Evolutionary conservation across 2,329 filamentous ascomycete species (phyloP).

Genomic region (Pseudopyrenochaeta lycopersici): DNA sequence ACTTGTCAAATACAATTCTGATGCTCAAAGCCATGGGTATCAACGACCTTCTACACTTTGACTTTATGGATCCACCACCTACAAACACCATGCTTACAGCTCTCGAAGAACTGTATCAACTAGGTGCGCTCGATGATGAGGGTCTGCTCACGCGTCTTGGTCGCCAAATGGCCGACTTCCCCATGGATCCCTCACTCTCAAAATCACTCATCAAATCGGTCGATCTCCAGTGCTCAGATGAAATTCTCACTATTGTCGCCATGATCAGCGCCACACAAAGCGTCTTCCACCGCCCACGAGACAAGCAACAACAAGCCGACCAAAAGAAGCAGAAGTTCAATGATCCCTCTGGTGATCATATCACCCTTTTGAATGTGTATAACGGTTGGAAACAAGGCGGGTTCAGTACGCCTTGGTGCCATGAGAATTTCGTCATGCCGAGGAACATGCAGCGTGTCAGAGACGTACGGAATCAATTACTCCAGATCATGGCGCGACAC

Average conservation of each 20-base stretch:
- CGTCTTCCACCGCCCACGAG: conserved; percentile 94
- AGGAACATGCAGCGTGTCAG: conserved; percentile 87
- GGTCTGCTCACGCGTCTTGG: conserved; percentile 90
- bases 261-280: conserved; percentile 76
- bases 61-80: conserved; percentile 98
- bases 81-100: conserved; percentile 98
- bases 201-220: conserved; percentile 91
- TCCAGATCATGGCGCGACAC: conserved; percentile 94
- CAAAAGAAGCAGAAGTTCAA: conserved; percentile 98
- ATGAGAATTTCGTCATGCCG: conserved; percentile 97
- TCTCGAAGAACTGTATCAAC: conserved; percentile 90
- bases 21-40: conserved; percentile 99
- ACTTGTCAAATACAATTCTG: conserved; percentile 89
- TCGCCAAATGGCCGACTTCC: conserved; percentile 97
- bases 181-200: conserved; percentile 92
- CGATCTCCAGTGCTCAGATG: conserved; percentile 88
- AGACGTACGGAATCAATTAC: conserved; percentile 90
- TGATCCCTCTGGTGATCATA: conserved; percentile 91
- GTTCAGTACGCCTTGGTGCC: conserved; percentile 90
- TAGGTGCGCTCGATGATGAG: conserved; percentile 93
- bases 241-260: conserved; percentile 86
- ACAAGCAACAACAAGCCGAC: conserved; percentile 95
- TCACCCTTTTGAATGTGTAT: conserved; percentile 95
- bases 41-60: conserved; percentile 95
- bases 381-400: conserved; percentile 92